These are phyloP conservation scores for Vitis labrusca DNA, from an alignment of 164 flowering plant genomes.

Conservation along the genomic window DNA sequence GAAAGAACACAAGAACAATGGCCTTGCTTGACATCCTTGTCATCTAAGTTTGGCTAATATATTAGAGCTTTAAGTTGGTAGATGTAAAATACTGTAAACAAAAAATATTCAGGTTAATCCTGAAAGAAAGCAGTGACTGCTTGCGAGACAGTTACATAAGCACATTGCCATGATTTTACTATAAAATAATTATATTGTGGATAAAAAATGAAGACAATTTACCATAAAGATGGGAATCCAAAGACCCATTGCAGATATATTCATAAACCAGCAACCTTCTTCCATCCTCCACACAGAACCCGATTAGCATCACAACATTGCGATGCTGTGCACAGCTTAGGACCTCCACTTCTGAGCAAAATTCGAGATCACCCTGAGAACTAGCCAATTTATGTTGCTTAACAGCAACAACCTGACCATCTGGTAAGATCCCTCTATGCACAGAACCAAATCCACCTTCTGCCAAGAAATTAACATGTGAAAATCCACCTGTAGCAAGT, in stretches of 20 bases:
- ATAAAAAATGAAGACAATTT: slow-evolving; percentile 12
- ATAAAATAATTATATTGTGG: not conserved
- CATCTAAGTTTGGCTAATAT: not conserved
- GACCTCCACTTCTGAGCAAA: slow-evolving; percentile 94
- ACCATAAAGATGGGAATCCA: slow-evolving; percentile 95
- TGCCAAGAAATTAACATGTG: slow-evolving; percentile 78
- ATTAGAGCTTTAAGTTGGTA: not conserved
- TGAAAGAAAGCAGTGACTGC: not conserved
- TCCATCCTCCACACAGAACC: slow-evolving; percentile 81
- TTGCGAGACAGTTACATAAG: not conserved
- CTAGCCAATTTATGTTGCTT: slow-evolving; percentile 92
- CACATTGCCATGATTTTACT: not conserved
- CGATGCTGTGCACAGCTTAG: slow-evolving; percentile 98
- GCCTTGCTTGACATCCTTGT: not conserved
- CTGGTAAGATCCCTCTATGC: slow-evolving; percentile 71
- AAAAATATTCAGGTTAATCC: not conserved
- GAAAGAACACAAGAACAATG: not conserved
- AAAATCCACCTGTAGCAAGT: slow-evolving; percentile 79
- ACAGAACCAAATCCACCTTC: slow-evolving; percentile 99
- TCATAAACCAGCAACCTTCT: slow-evolving; percentile 90
- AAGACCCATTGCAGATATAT: slow-evolving; percentile 89
- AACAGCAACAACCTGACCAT: slow-evolving; percentile 88
- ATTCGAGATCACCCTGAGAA: slow-evolving; percentile 88
- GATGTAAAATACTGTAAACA: not conserved
- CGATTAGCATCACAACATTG: slow-evolving; percentile 92